These are phyloP conservation scores for Sedum album DNA, from an alignment of 164 flowering plant genomes.

Conservation along the genomic window DNA sequence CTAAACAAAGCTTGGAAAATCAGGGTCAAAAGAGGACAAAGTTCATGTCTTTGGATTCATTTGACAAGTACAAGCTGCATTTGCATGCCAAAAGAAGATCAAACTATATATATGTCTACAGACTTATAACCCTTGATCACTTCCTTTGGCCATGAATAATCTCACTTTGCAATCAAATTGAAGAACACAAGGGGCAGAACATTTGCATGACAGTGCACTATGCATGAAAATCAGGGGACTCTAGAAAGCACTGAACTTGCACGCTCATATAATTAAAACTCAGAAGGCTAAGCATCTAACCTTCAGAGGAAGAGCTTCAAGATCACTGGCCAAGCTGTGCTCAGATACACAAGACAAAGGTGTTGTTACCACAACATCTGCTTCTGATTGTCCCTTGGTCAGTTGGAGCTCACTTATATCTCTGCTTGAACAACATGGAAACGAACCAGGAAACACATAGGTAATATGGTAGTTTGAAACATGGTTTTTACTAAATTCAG, in stretches of 20 bases:
- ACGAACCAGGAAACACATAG: neutral
- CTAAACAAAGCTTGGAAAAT: neutral
- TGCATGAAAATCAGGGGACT: neutral
- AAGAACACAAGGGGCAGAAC: neutral
- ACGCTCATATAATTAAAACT: neutral
- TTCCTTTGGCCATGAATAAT: neutral
- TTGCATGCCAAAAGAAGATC: neutral
- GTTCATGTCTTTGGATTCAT: neutral
- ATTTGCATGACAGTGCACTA: neutral
- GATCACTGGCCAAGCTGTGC: neutral
- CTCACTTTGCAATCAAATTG: neutral
- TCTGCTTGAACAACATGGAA: neutral
- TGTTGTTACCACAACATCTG: neutral
- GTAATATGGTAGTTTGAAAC: neutral
- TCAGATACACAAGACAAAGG: neutral
- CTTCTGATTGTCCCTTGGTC: neutral
- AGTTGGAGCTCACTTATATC: neutral
- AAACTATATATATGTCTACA: neutral
- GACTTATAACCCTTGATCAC: neutral
- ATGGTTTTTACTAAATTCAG: neutral
- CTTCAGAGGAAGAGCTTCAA: conserved; percentile 3
- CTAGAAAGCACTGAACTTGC: neutral
- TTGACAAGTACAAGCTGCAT: neutral
- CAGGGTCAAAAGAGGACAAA: neutral
- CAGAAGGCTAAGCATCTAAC: neutral